Base-by-base conservation (phyloP, 495 filamentous ascomycete species). In the Trichoderma asperelloides region DNA sequence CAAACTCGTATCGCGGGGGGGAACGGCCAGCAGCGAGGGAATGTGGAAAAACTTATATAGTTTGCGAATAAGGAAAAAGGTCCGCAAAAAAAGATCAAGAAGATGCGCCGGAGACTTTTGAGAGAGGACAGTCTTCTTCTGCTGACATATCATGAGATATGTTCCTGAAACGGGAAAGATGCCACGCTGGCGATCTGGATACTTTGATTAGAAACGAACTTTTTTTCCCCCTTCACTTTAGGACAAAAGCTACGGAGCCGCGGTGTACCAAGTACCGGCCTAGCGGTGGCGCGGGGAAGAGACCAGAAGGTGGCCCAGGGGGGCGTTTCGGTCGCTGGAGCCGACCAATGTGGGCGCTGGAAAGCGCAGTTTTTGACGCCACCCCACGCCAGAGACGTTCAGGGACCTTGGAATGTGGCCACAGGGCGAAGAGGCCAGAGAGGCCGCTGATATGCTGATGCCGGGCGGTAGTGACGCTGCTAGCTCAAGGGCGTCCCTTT, bases 141-240 rank as follows among this genome's bases (percentile, higher is more conserved):
- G 55, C 55, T 60, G 55, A 60, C 55, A 60, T 60, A 60, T 60
- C 55, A 60, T 60, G 55, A 60, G 55, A 60, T n/a, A n/a, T 60
- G 27, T 60, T 60, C 55, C 55, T 60, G 16, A 60, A 60, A 28
- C 3, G 25, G 55, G 55, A 60, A 60, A 60, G 55, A 60, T 60
- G 55, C 55, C 55, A 60, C 55, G 55, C 55, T 60, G 55, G 55
- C 55, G 55, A 60, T 60, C 55, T 21, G 25, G 55, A 60, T 12
- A 2, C 18, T 51, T 15, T 60, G 55, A 18, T 60, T 60, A 60
- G 23, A 30, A 28, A 33, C 55, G 25, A 18, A 18, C 43, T n/a
- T 47, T 47, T 47, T 47, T 47, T 57, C 12, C 5, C 11, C 3
- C 28, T 60, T 60, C 30, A 11, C 25, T 12, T 25, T 30, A n/a